These are phyloP conservation scores for Podospora pseudopauciseta DNA, from an alignment of 495 filamentous ascomycete genomes.

Conservation along the genomic window DNA sequence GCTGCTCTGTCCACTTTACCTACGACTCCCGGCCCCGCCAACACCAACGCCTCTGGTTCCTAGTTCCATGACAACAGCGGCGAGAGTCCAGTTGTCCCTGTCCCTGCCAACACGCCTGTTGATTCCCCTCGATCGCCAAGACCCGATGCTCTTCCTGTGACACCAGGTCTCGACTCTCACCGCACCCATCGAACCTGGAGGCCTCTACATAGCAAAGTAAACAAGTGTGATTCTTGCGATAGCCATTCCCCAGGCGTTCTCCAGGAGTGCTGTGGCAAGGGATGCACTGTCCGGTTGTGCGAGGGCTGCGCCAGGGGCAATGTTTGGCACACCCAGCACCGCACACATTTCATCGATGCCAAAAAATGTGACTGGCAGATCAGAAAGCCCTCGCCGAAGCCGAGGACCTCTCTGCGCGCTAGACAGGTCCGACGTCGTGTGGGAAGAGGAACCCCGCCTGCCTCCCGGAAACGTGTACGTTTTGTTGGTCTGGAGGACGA, in stretches of 20 bases:
- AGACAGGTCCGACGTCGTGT: not conserved
- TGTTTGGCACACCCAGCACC: slow-evolving; percentile 8
- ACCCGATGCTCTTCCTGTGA: not conserved
- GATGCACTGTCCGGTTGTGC: slow-evolving; percentile 23
- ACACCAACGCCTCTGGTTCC: not conserved
- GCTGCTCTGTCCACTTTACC: too few species aligned
- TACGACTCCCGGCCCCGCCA: too few species aligned
- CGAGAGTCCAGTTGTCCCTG: not conserved
- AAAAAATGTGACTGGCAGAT: slow-evolving; percentile 13
- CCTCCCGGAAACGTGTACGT: not conserved
- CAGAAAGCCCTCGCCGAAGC: not conserved
- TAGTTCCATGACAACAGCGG: not conserved
- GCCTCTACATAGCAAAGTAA: slow-evolving; percentile 19
- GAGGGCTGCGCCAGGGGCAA: slow-evolving; percentile 14
- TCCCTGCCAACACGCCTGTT: not conserved
- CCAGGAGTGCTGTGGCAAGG: slow-evolving; percentile 3
- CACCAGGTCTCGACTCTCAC: not conserved
- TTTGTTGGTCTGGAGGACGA: not conserved
- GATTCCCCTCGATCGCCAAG: not conserved
- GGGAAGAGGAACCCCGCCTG: not conserved
- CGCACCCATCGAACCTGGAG: slow-evolving; percentile 17
- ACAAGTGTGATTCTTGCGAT: slow-evolving; percentile 29
- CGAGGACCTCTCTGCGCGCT: not conserved
- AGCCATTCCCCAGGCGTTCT: slow-evolving; percentile 18
- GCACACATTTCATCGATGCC: slow-evolving; percentile 19